Evolutionary conservation across 148 eudicot species (phyloP), one percentile per base, ranked within the genome.

Genomic region (Arctostaphylos glauca): DNA sequence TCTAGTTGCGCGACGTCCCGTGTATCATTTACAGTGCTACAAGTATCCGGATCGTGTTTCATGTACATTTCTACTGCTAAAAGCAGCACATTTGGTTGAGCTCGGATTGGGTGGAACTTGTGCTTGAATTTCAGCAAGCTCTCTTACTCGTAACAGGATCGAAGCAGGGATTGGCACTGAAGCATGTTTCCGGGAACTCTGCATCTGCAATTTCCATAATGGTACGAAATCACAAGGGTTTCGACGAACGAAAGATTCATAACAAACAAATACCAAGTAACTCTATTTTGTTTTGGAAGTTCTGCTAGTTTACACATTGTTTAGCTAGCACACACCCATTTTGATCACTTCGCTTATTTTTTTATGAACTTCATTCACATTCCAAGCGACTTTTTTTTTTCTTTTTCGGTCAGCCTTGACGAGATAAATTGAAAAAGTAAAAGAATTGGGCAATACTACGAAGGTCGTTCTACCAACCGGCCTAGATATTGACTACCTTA

Each of bases 61-160:
- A 86, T 74, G 80, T 85, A 89, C 91, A 90, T 83, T 85, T 41
- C 87, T 80, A 78, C 87, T 86, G 49, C 80, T 83, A 56, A 81
- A 81, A 52, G 87, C 87, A 62, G 50, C 62, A 47, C 82, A 86
- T 81, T 85, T 86, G 86, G 86, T 85, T 58, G 89, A 75, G 83
- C 85, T 88, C 25, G 91, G 19, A 67, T 78, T 81, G 47, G 89
- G 90, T 1, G 91, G 88, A 43, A 88, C 87, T 88, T 94, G 94
- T 16, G 91, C 88, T 62, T 96, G 93, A 62, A 89, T 86, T 78
- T 96, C 92, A 55, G 98, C 99, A 60, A 96, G 96, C 90, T 94
- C 99, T 87, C 96, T 90, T 76, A 96, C 98, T 71, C 93, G 88
- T 44, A 88, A 58, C 85, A 94, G 88, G 81, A 96, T 93, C 3